Percentiles rank a stretch among this genome's conserved stretches.
These are phyloP conservation scores for Kluyveromyces aestuarii DNA, from an alignment of 805 yeast species.

Conservation along the genomic window DNA sequence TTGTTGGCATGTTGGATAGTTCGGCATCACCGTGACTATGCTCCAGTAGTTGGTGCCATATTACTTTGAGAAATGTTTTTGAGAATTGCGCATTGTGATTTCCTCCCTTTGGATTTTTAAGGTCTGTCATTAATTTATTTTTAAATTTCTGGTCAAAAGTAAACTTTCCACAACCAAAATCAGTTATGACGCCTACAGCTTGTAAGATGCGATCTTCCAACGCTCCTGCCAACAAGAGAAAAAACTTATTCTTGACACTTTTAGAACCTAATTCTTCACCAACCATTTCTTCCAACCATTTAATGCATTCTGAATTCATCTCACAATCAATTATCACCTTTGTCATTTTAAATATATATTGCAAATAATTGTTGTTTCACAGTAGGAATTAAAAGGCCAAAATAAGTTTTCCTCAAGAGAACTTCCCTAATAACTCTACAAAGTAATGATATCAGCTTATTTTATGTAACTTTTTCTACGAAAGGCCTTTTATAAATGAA, in stretches of 20 bases:
- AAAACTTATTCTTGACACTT: slow-evolving; percentile 10
- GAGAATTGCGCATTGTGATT: slow-evolving; percentile 1
- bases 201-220: not conserved
- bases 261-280: slow-evolving; percentile 9
- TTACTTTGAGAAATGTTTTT: slow-evolving; percentile 1
- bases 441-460: too few species aligned
- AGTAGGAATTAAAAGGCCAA: not conserved
- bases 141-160: not conserved
- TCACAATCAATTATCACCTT: slow-evolving; percentile 1
- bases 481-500: too few species aligned
- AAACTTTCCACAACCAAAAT: not conserved
- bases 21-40: not conserved
- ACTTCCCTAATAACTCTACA: not conserved
- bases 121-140: not conserved
- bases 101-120: not conserved
- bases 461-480: too few species aligned
- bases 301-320: not conserved
- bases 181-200: not conserved
- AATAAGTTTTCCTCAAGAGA: not conserved
- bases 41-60: slow-evolving; percentile 1
- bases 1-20: not conserved
- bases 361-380: not conserved
- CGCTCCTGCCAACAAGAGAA: slow-evolving; percentile 6
- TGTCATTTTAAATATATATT: not conserved
- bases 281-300: slow-evolving; percentile 2